Percentiles rank a stretch among this genome's conserved stretches.
Conservation (phyloP, 169 alveolate species). For the Eimeria maxima region DNA sequence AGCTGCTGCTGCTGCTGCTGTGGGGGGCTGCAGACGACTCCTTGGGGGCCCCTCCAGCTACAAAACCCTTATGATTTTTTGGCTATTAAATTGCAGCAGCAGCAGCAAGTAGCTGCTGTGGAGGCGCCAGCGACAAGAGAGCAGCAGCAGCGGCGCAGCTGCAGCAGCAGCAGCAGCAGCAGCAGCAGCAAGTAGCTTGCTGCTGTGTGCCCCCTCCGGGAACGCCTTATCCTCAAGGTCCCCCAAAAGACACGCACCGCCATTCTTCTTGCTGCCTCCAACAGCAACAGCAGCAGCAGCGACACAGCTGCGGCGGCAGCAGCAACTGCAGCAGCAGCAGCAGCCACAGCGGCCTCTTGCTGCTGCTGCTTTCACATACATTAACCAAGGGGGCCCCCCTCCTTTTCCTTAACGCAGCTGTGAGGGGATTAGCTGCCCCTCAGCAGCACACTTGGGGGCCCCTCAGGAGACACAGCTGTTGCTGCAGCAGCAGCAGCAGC, state of each 20-base stretch:
- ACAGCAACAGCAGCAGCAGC: no score
- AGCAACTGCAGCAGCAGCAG: no score
- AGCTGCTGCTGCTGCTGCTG: constrained; percentile 38
- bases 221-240: not conserved
- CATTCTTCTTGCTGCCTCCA: not conserved
- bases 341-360: not conserved
- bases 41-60: constrained; percentile 43
- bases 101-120: constrained; percentile 46
- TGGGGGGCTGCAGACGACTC: constrained; percentile 66
- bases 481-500: constrained; percentile 19
- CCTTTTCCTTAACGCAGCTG: not conserved
- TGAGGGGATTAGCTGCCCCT: not conserved
- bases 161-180: constrained; percentile 53
- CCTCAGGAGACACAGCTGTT: not conserved
- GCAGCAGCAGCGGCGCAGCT: constrained; percentile 33
- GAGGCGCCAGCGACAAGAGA: not conserved
- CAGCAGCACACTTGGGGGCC: no score
- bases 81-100: constrained; percentile 58
- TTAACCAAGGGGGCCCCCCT: not conserved
- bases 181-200: not conserved
- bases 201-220: not conserved
- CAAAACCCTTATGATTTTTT: constrained; percentile 42
- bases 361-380: constrained; percentile 24
- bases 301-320: no score
- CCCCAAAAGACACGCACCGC: not conserved